These are phyloP conservation scores for Wallacemonas sp. DNA, from an alignment of 208 protist species.

Conservation along the genomic window DNA sequence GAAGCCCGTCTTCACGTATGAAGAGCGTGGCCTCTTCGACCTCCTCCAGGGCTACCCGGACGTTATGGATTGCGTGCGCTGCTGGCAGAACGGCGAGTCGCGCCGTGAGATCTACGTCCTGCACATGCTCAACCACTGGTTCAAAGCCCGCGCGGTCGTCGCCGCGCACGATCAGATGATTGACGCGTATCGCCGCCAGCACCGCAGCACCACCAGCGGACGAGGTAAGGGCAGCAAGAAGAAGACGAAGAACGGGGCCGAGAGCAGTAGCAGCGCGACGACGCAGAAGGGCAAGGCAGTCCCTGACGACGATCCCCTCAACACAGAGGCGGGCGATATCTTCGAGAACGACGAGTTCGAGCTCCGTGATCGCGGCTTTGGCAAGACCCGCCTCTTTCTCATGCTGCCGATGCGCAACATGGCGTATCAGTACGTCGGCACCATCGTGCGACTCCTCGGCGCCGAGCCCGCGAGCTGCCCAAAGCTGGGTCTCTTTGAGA, in stretches of 20 bases:
- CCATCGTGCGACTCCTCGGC: slow-evolving; percentile 73
- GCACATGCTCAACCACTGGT: slow-evolving; percentile 88
- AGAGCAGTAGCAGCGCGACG: not conserved
- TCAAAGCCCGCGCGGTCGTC: slow-evolving; percentile 76
- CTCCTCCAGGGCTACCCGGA: slow-evolving; percentile 79
- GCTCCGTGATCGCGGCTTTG: slow-evolving; percentile 94
- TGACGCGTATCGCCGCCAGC: slow-evolving; percentile 18
- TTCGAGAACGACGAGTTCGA: slow-evolving; percentile 51
- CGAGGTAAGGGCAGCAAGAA: not conserved
- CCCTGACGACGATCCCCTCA: not conserved
- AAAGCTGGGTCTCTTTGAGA: slow-evolving; percentile 78
- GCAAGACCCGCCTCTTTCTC: slow-evolving; percentile 91
- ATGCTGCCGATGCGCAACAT: slow-evolving; percentile 94
- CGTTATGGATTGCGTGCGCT: slow-evolving; percentile 68
- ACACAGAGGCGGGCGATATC: not conserved
- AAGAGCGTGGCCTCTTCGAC: slow-evolving; percentile 78
- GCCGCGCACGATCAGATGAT: slow-evolving; percentile 74
- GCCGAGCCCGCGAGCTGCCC: slow-evolving; percentile 61
- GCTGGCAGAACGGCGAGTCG: slow-evolving; percentile 73
- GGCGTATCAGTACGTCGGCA: slow-evolving; percentile 87
- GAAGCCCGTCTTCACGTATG: slow-evolving; percentile 45
- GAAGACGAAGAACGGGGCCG: not conserved
- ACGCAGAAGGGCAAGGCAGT: slow-evolving; percentile 11
- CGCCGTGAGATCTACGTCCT: slow-evolving; percentile 70
- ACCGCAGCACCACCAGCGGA: slow-evolving; percentile 1